phyloP scores from a whole-genome alignment of 75 land plant genomes.

The Pseudotsuga menziesii region DNA sequence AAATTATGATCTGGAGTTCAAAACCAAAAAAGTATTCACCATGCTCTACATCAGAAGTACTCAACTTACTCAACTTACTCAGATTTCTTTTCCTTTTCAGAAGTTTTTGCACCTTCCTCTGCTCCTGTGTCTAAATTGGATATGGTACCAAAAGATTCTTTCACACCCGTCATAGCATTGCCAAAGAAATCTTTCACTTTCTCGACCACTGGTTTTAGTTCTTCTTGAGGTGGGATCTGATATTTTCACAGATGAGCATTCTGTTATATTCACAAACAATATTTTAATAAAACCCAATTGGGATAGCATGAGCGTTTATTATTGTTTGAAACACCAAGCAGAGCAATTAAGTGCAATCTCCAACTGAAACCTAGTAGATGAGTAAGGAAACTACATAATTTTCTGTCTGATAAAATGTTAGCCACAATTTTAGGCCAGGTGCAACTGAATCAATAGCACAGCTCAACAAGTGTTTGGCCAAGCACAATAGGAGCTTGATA shows the following conservation, averaged over 20 bases:
- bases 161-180: slow-evolving; percentile 42
- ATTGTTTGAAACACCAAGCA: background rate
- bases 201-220: slow-evolving; percentile 82
- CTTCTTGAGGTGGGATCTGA: slow-evolving; percentile 81
- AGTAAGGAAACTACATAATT: background rate
- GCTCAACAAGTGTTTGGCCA: background rate
- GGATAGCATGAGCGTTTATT: background rate
- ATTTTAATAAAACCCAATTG: background rate
- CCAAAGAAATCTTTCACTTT: slow-evolving; percentile 94
- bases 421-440: background rate
- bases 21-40: background rate
- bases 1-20: background rate
- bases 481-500: background rate
- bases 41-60: too few relatives aligned
- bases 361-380: background rate
- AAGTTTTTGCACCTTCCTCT: slow-evolving; percentile 20
- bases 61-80: slow-evolving; percentile 37
- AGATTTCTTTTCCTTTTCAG: slow-evolving; percentile 31
- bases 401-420: background rate
- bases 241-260: background rate
- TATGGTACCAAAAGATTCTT: slow-evolving; percentile 79
- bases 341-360: background rate
- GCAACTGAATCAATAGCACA: background rate
- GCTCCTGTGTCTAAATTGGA: slow-evolving; percentile 28
- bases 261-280: background rate